Evolutionary conservation across 73 alveolate genomes (phyloP).

Genomic region (Durusdinium trenchii): DNA sequence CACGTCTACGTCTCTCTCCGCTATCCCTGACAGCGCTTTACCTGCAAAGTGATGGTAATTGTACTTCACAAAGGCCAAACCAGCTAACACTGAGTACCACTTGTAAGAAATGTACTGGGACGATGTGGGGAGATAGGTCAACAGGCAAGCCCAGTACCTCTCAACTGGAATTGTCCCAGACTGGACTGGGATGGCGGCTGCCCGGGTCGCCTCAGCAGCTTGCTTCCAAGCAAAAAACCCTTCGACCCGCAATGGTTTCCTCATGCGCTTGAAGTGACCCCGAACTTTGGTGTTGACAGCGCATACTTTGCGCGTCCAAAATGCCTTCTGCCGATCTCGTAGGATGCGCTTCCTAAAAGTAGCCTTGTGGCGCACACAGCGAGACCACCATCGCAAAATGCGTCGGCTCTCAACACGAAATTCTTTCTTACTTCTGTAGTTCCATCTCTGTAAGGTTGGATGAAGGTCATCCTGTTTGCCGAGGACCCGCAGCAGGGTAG

Average conservation of each 20-base stretch:
- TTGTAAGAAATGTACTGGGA: background rate
- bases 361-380: background rate
- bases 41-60: background rate
- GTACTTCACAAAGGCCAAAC: background rate
- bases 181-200: background rate
- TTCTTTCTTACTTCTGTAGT: background rate
- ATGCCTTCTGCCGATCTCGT: background rate
- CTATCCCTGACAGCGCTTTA: background rate
- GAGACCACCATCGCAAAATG: background rate
- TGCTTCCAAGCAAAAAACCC: background rate
- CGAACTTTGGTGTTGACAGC: background rate
- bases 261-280: background rate
- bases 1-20: no score
- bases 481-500: no score
- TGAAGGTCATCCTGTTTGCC: background rate
- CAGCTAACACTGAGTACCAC: background rate
- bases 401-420: background rate
- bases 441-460: background rate
- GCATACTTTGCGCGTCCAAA: background rate
- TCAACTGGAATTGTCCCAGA: background rate
- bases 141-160: background rate
- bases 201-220: background rate
- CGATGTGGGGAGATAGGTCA: background rate
- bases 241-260: background rate
- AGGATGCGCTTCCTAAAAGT: background rate